Evolutionary conservation across 2,329 filamentous ascomycete genomes (phyloP), one percentile per base, ranked within the genome.

Genomic region (Emericellopsis cladophorae): DNA sequence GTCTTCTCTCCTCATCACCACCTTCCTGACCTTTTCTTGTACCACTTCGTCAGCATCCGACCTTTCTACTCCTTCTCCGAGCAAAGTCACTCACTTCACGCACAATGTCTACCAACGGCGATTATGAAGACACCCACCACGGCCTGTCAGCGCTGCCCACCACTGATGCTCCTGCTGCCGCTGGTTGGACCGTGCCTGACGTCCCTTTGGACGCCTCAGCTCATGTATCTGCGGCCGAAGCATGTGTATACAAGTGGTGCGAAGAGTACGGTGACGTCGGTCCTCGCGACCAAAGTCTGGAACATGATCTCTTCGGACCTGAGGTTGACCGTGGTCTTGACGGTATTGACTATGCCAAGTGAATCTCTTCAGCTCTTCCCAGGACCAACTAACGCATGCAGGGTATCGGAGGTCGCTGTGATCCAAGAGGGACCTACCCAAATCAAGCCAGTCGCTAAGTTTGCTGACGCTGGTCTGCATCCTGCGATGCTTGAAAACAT

Each of bases 231-330:
- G 73, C 69, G 12, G 58, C 65, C 31, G 73, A 74, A 41, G 80
- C 77, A n/a, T 62, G 56, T 0, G 68, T 83, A 35, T 96, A 96
- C 51, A 76, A 89, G 53, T 96, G 84, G 83, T 71, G 79, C 15
- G 87, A 88, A 10, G 86, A 94, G 3, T 84, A 73, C 49, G 92
- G 90, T 2, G 90, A 96, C 33, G 68, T 98, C 41, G 90, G 82
- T 7, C 88, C 88, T 0, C 67, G 66, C 39, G 73, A 80, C 40
- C 65, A 72, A 0, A 73, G 77, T 37, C 74, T 98, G 0, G 90
- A 96, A 65, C 50, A 71, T 7, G 66, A 81, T 50, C 75, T 98
- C 7, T 98, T 93, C 44, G 78, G 78, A 5, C 57, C 65, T 42
- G 68, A 73, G 0, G 61, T 65, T 6, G 66, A 73, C 36, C 65